These are phyloP conservation scores for Spizellomyces sp. DNA, from an alignment of 192 early-diverging fungal genomes.

Conservation along the genomic window DNA sequence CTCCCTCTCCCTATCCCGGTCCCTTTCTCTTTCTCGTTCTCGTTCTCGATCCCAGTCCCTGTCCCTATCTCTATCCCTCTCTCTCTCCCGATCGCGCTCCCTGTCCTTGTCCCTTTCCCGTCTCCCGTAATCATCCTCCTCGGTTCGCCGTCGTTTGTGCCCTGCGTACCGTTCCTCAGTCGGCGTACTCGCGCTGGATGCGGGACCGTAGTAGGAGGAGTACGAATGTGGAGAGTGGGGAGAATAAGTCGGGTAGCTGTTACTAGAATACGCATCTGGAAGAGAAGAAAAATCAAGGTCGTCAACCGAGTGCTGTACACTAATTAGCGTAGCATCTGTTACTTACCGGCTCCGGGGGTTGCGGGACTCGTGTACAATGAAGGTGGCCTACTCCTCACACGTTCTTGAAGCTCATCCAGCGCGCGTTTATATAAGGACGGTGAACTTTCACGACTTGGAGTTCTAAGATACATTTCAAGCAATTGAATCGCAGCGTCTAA, in stretches of 20 bases:
- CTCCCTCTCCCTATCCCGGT: neutral
- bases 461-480: constrained; percentile 4
- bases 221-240: neutral
- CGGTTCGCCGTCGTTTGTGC: neutral
- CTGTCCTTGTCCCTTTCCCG: neutral
- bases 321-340: neutral
- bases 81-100: neutral
- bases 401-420: neutral
- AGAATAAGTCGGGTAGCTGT: neutral
- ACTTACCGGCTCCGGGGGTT: neutral
- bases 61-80: neutral
- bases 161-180: neutral
- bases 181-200: neutral
- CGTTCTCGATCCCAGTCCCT: neutral
- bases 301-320: neutral
- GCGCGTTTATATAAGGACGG: neutral
- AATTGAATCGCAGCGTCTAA: constrained; percentile 12
- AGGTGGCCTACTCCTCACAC: neutral
- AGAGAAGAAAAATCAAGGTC: neutral
- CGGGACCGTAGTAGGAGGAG: neutral
- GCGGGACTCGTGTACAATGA: neutral
- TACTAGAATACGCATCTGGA: neutral
- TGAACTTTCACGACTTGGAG: neutral
- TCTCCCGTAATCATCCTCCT: neutral
- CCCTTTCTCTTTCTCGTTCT: neutral